Percentiles rank a stretch among this genome's conserved stretches.
These are phyloP conservation scores for Moniliella sp. DNA, from an alignment of 1,284 basidiomycete species.

Conservation along the genomic window DNA sequence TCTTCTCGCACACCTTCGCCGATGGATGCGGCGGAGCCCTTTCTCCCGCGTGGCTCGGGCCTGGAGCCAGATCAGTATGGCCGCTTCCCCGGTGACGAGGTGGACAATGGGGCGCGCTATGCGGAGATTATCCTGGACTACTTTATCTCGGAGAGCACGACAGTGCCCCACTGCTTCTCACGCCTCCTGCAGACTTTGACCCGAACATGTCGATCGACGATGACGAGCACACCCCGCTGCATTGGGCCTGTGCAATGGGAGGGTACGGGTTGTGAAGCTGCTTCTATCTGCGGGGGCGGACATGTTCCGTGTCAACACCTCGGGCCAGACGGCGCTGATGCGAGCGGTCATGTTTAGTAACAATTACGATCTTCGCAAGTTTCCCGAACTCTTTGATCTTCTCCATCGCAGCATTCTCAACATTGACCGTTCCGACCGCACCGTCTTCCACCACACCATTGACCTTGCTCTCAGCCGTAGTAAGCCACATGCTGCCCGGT, in stretches of 20 bases:
- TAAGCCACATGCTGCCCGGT: constrained; percentile 88
- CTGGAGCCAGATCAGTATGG: not conserved
- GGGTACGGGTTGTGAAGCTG: constrained; percentile 87
- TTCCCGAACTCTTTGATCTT: constrained; percentile 88
- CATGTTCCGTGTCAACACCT: constrained; percentile 87
- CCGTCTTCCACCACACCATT: constrained; percentile 93
- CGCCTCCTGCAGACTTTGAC: constrained; percentile 76
- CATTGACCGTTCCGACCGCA: constrained; percentile 92
- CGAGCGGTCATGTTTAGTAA: constrained; percentile 98
- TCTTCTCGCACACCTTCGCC: constrained; percentile 75
- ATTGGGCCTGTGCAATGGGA: constrained; percentile 99
- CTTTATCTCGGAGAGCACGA: constrained; percentile 89
- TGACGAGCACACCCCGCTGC: constrained; percentile 85
- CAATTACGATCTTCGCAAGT: constrained; percentile 97
- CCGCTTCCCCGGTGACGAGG: not conserved
- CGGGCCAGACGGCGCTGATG: constrained; percentile 93
- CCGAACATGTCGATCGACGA: constrained; percentile 93
- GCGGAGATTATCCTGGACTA: constrained; percentile 93
- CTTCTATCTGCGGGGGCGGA: constrained; percentile 81
- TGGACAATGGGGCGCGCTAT: constrained; percentile 38
- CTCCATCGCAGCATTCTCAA: constrained; percentile 90
- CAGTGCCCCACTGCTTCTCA: constrained; percentile 72
- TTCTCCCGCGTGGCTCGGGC: not conserved
- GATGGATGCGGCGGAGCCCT: constrained; percentile 6
- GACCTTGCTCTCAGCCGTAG: constrained; percentile 95